Base-by-base conservation (phyloP, 805 yeast species). In the Blastobotrys robertii region DNA sequence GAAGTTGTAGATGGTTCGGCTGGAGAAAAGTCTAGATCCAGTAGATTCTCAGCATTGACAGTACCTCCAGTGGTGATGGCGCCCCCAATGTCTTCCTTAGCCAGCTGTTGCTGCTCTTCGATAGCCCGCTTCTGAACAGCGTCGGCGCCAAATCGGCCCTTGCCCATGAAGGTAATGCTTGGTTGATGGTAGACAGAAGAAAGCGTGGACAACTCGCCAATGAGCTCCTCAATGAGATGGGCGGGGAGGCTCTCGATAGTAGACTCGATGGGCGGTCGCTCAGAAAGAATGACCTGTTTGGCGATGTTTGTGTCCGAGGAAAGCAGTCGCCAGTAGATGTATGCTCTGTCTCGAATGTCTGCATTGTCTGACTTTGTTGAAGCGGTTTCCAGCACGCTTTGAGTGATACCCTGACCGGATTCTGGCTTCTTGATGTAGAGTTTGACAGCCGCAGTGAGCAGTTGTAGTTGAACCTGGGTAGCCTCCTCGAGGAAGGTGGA, bases 171-270 rank as follows among this genome's bases (percentile, higher is more conserved):
- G 30, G 77, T 68, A 13, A 76, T 67, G 4, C 84, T 77, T 9
- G 97, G 95, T 57, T 81, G 82, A 62, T 83, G 94, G 57, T 85
- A 85, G 2, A 92, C 92, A 0, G 97, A 85, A 32, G 95, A 80
- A 48, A 92, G 71, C 7, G 92, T 81, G 2, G 94, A 79, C 44
- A 90, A 64, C 57, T 90, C 95, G n/a, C 66, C 58, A 28, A 90
- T 57, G 39, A 92, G 69, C 48, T 77, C 80, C 34, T 79, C 76
- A 44, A 88, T 70, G 3, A 86, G 68, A 15, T 68, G 70, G 0
- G 84, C 81, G 34, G 85, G 78, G 54, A 88, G 81, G 13, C 70
- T 63, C 34, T 86, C 81, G 28, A 88, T 76, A 1, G 87, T 80
- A 2, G 85, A 73, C 36, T 76, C 73, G 45, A 92, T 76, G 8